Base-by-base conservation (phyloP, 192 early-diverging fungal species). In the Backusella mclennaniae region DNA sequence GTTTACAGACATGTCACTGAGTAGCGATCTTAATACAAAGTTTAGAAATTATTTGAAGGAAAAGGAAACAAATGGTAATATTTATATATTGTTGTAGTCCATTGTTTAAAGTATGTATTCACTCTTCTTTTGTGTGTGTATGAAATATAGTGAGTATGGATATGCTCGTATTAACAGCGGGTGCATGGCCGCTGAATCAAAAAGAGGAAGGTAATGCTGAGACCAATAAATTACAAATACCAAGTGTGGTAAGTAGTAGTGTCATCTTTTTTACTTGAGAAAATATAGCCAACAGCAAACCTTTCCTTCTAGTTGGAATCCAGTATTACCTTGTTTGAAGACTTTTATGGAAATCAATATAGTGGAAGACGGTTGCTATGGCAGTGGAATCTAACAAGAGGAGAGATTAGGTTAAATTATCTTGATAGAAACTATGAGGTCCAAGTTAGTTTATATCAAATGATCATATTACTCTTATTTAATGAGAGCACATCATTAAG, bases 1-100 rank as follows among this genome's bases (percentile, higher is more conserved):
- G 95, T 95, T 95, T 78, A 94, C 92, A 9, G 95, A 96, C 77
- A 91, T 95, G 82, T 85, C 90, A 11, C 75, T 96, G 49, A 95
- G 92, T 71, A 78, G 83, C 23, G 94, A 96, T 39, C 71, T 95
- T 29, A 83, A 93, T 77, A 63, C 78, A 2, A 75, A 80, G 41
- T 93, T 92, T 77, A 79, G 71, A 67, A 85, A 86, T 0, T 79
- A 76, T 79, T 38, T 88, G 4, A 66, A 69, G 23, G 73, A 79
- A 19, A 70, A 66, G 9, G 38, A 41, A 39, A 23, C 38, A n/a
- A 19, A 19, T 39, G 68, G 68, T 69, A 35, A 69, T 4, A 7
- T 36, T 17, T 35, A 67, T 29, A 23, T 56, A 53, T 21, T 53
- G n/a, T 8, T 21, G 2, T 6, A 9, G 21, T 21, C 23, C 0